These are phyloP conservation scores for Penicillium ochrochloron DNA, from an alignment of 495 filamentous ascomycete genomes.

Conservation along the genomic window DNA sequence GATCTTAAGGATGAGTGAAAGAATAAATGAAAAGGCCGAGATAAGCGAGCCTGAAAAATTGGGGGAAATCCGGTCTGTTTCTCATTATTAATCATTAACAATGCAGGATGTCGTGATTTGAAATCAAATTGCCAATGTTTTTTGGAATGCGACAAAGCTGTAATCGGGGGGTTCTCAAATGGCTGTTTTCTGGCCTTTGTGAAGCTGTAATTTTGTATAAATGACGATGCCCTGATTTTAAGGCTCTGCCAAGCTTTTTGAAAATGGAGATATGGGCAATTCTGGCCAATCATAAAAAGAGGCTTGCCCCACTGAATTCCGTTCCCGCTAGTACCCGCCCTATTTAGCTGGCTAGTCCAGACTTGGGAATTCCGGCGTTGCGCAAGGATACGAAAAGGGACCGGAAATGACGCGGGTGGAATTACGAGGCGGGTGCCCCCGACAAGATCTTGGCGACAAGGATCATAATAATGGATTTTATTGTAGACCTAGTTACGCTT, in stretches of 20 bases:
- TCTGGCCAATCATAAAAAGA: neutral
- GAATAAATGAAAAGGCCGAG: neutral
- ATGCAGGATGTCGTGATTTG: neutral
- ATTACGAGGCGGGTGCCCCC: neutral
- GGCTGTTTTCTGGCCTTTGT: neutral
- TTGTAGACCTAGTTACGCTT: neutral
- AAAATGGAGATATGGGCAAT: neutral
- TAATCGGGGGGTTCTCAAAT: neutral
- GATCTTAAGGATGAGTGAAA: neutral
- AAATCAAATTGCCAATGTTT: constrained; percentile 1
- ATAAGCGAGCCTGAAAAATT: neutral
- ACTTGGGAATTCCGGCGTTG: too few species aligned
- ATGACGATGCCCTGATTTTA: constrained; percentile 13
- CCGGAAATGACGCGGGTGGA: neutral
- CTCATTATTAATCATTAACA: neutral
- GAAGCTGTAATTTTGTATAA: constrained; percentile 16
- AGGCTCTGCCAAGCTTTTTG: constrained; percentile 14
- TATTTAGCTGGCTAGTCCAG: too few species aligned
- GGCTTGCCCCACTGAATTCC: neutral
- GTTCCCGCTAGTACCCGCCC: neutral
- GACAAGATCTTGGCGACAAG: neutral
- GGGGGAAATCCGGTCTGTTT: neutral
- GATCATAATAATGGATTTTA: neutral
- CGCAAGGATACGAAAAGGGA: too few species aligned
- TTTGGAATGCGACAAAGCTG: neutral